phyloP scores from a whole-genome alignment of 768 basidiomycete genomes.

The Tephrocybe sp. region DNA sequence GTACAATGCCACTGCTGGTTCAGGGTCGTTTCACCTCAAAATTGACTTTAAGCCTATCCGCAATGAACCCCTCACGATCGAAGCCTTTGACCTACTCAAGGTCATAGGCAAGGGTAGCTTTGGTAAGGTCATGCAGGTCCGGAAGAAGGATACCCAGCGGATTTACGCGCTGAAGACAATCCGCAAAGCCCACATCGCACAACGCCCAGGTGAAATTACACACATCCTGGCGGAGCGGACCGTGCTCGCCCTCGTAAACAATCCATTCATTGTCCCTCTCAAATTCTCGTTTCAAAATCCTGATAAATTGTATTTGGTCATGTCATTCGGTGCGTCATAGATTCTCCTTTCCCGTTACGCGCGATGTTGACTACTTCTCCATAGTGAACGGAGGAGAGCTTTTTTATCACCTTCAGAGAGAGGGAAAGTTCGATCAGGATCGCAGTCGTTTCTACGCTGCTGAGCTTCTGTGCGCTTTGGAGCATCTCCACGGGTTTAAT shows the following conservation, averaged over 20 bases:
- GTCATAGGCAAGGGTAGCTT: conserved; percentile 98
- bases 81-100: conserved; percentile 94
- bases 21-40: conserved; percentile 93
- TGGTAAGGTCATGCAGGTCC: conserved; percentile 99
- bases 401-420: conserved; percentile 96
- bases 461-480: conserved; percentile 92
- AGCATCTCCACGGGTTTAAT: conserved; percentile 96
- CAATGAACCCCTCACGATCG: conserved; percentile 87
- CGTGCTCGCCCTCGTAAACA: conserved; percentile 95
- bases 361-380: conserved; percentile 4
- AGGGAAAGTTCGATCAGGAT: conserved; percentile 93
- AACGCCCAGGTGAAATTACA: conserved; percentile 94
- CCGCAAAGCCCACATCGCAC: conserved; percentile 96
- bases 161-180: conserved; percentile 99
- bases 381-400: conserved; percentile 95
- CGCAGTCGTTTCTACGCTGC: conserved; percentile 97
- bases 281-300: conserved; percentile 99
- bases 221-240: conserved; percentile 98
- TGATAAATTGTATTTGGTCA: conserved; percentile 95
- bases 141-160: conserved; percentile 97
- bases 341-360: conserved; percentile 1
- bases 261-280: conserved; percentile 98
- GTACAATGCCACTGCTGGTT: conserved; percentile 81
- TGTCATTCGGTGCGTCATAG: conserved; percentile 80
- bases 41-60: conserved; percentile 90